phyloP scores from a whole-genome alignment of 305 asterid species.

The Fraxinus nigra region DNA sequence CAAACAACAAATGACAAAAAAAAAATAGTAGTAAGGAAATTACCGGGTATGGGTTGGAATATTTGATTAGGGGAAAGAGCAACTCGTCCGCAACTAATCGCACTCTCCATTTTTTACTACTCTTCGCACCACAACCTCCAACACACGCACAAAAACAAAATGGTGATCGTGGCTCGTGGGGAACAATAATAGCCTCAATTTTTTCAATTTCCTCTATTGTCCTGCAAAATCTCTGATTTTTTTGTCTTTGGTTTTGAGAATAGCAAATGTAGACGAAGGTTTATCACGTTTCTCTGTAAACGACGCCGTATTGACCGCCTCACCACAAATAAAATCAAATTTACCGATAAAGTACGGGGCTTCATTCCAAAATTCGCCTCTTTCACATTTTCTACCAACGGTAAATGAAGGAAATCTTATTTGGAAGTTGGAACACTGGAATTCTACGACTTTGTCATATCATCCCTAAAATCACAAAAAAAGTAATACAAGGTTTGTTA shows the following conservation, averaged over 20 bases:
- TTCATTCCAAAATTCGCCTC: neutral
- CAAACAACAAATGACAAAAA: neutral
- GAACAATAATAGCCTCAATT: neutral
- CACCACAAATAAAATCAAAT: too few species aligned
- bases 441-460: too few species aligned
- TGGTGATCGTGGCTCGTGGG: neutral
- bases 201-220: neutral
- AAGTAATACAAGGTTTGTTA: too few species aligned
- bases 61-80: slow-evolving; percentile 60
- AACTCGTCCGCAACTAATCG: slow-evolving; percentile 57
- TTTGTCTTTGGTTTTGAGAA: neutral
- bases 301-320: neutral
- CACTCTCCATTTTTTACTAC: slow-evolving; percentile 56
- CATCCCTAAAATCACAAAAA: too few species aligned
- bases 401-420: too few species aligned
- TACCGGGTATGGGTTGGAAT: slow-evolving; percentile 50
- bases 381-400: neutral
- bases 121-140: slow-evolving; percentile 24
- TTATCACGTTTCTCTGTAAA: neutral
- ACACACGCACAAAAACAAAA: slow-evolving; percentile 5
- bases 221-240: neutral
- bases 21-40: slow-evolving; percentile 7
- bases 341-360: neutral
- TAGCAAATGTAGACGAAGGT: neutral
- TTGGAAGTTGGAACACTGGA: too few species aligned